Evolutionary conservation across 805 yeast species (phyloP).

Genomic region (Tanozyma kutaoensis): DNA sequence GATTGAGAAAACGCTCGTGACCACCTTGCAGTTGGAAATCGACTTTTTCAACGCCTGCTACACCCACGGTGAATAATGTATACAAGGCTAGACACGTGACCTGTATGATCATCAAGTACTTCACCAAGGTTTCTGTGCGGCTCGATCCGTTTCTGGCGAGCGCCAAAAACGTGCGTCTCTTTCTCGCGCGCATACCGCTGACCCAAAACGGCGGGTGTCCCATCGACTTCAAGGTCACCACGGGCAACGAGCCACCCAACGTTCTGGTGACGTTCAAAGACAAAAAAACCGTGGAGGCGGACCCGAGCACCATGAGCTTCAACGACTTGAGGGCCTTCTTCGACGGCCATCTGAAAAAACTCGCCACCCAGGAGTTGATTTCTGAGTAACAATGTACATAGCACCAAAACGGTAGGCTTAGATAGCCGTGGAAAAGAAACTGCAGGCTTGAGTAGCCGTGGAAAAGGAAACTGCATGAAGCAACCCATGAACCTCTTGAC

Average conservation of each 20-base stretch:
- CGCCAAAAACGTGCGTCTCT: conserved; percentile 69
- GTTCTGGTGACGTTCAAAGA: conserved; percentile 72
- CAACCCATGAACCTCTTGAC: too few species aligned
- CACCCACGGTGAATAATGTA: conserved; percentile 4
- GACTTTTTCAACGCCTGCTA: conserved; percentile 37
- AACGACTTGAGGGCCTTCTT: conserved; percentile 53
- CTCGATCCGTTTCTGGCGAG: conserved; percentile 64
- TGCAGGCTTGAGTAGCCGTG: too few species aligned
- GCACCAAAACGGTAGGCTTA: too few species aligned
- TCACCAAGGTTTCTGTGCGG: conserved; percentile 60
- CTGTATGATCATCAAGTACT: conserved; percentile 93
- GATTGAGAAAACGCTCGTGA: conserved; percentile 14
- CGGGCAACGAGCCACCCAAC: conserved; percentile 32
- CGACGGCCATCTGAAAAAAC: conserved; percentile 71
- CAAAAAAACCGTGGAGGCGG: conserved; percentile 53
- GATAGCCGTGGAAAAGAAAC: too few species aligned
- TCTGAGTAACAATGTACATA: conserved; percentile 6
- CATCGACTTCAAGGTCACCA: conserved; percentile 44
- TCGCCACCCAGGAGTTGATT: conserved; percentile 64
- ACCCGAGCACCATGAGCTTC: conserved; percentile 45
- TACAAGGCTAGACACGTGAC: too few species aligned
- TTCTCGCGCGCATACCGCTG: conserved; percentile 73
- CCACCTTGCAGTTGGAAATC: conserved; percentile 25
- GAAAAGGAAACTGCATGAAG: too few species aligned
- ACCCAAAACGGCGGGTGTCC: conserved; percentile 44